phyloP scores from a whole-genome alignment of 495 filamentous ascomycete species.

The Hypoxylon perforatum region DNA sequence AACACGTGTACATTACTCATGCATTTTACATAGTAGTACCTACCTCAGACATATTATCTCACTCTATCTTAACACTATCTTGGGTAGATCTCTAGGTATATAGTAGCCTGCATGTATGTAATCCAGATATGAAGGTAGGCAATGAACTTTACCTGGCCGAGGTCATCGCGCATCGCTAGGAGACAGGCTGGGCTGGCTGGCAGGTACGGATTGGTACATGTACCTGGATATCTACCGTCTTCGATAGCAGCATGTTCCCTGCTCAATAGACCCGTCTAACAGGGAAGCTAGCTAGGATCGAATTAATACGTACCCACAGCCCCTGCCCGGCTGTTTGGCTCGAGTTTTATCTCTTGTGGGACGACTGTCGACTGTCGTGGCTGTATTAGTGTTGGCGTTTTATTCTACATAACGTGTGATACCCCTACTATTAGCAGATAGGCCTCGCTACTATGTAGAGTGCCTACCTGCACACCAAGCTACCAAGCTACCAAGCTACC shows the following conservation, averaged over 20 bases:
- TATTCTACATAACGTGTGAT: conserved; percentile 11
- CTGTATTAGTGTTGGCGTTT: neutral
- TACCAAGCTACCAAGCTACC: too few relatives aligned
- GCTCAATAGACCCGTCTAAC: conserved; percentile 23
- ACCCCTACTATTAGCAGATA: too few relatives aligned
- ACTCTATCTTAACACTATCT: neutral
- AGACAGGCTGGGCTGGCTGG: neutral
- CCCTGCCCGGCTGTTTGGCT: too few relatives aligned
- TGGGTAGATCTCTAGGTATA: too few relatives aligned
- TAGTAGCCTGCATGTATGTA: neutral
- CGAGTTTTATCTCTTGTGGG: too few relatives aligned
- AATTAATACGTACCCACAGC: conserved; percentile 5
- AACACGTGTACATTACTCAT: conserved; percentile 28
- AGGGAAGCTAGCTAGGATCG: conserved; percentile 12
- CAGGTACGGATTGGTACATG: conserved; percentile 4
- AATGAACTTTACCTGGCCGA: conserved; percentile 14
- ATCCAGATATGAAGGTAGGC: neutral
- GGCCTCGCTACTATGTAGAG: too few relatives aligned
- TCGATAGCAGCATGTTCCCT: conserved; percentile 16
- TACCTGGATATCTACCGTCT: conserved; percentile 19
- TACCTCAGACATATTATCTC: conserved; percentile 20
- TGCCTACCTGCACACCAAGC: too few relatives aligned
- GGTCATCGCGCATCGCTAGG: conserved; percentile 27
- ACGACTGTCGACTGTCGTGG: too few relatives aligned
- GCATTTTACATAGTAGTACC: conserved; percentile 9